Evolutionary conservation across 2,329 filamentous ascomycete genomes (phyloP).

Genomic region (Alternaria panax): DNA sequence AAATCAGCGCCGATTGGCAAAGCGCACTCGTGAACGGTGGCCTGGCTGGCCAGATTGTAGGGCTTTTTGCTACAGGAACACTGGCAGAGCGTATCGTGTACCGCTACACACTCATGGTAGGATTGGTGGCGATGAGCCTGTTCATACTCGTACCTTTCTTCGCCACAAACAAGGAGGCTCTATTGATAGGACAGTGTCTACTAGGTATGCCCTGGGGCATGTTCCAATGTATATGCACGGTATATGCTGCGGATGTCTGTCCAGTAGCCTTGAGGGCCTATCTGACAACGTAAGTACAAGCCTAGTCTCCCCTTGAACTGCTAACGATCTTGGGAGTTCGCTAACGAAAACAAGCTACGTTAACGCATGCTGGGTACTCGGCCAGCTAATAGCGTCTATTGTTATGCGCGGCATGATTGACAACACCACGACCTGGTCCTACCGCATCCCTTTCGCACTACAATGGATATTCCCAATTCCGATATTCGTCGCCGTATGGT

Average conservation of each 20-base stretch:
- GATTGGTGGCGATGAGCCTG: conserved; percentile 12
- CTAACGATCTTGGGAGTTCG: background rate
- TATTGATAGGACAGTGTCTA: conserved; percentile 26
- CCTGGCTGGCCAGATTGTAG: conserved; percentile 50
- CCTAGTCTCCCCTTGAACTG: background rate
- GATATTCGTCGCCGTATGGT: conserved; percentile 67
- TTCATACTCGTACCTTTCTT: conserved; percentile 28
- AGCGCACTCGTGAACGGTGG: conserved; percentile 52
- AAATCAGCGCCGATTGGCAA: conserved; percentile 53
- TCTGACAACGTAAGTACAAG: conserved; percentile 58
- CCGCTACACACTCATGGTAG: conserved; percentile 21
- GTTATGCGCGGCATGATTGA: conserved; percentile 70
- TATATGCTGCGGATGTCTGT: conserved; percentile 64
- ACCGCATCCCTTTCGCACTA: conserved; percentile 68
- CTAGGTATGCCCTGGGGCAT: conserved; percentile 51
- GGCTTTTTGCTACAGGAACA: conserved; percentile 52
- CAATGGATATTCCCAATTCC: conserved; percentile 64
- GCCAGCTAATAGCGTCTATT: conserved; percentile 72
- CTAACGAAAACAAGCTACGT: conserved; percentile 33
- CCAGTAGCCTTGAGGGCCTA: conserved; percentile 69
- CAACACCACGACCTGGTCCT: conserved; percentile 66
- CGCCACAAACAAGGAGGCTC: conserved; percentile 15
- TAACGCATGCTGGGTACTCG: conserved; percentile 44
- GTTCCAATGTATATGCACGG: conserved; percentile 51
- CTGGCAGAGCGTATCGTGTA: conserved; percentile 51